phyloP scores from a whole-genome alignment of 257 asterid genomes.

The Nicotiana benthamiana region DNA sequence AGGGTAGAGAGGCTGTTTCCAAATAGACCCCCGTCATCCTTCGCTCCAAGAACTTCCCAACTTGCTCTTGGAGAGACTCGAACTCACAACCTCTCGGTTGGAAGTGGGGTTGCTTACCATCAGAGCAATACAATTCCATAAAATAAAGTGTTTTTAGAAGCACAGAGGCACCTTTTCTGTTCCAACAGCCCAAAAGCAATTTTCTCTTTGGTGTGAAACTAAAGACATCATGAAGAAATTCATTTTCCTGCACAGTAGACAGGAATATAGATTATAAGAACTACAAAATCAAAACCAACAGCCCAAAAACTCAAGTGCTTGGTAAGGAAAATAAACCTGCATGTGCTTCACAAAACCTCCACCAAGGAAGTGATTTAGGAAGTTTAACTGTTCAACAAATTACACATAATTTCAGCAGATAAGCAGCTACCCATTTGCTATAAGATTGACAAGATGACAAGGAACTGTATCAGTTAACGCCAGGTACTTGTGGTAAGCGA shows the following conservation, averaged over 20 bases:
- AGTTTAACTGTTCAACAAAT: constrained; percentile 48
- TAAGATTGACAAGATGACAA: background rate
- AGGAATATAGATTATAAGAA: background rate
- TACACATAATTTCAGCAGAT: background rate
- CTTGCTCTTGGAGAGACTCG: no score
- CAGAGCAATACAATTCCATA: no score
- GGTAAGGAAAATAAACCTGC: constrained; percentile 47
- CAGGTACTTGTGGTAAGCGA: constrained; percentile 53
- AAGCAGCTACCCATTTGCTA: background rate
- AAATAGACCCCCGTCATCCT: no score
- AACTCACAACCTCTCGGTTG: no score
- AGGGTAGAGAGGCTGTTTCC: no score
- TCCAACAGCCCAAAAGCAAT: constrained; percentile 25
- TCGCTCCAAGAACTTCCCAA: no score
- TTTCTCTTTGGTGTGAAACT: constrained; percentile 63
- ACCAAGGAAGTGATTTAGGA: constrained; percentile 85
- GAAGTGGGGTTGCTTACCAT: no score
- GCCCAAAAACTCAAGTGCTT: background rate
- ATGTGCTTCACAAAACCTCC: constrained; percentile 95
- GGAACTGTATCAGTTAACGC: constrained; percentile 72
- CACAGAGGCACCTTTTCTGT: constrained; percentile 50
- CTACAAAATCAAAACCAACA: background rate
- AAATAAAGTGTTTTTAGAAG: background rate
- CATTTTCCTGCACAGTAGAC: constrained; percentile 55
- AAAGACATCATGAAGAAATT: constrained; percentile 80